phyloP scores from a whole-genome alignment of 495 filamentous ascomycete species.

The Paragyromitra xinjiangensis region DNA sequence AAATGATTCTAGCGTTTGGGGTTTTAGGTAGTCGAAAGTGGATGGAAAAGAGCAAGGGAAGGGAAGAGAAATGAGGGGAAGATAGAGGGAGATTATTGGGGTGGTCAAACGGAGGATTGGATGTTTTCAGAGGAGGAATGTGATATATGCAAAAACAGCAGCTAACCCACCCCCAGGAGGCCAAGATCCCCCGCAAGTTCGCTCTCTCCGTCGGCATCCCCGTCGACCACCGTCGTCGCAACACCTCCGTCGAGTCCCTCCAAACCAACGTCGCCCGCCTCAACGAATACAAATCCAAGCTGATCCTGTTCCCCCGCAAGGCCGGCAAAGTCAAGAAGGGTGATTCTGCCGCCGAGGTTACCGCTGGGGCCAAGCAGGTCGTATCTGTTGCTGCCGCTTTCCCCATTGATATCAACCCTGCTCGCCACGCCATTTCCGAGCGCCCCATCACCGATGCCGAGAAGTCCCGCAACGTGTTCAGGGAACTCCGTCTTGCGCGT shows the following conservation, averaged over 20 bases:
- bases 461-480: slow-evolving; percentile 75
- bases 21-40: not conserved
- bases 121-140: not conserved
- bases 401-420: slow-evolving; percentile 73
- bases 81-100: not conserved
- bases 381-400: slow-evolving; percentile 68
- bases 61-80: not conserved
- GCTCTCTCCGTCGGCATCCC: slow-evolving; percentile 95
- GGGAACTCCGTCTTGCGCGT: slow-evolving; percentile 82
- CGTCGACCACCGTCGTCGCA: slow-evolving; percentile 94
- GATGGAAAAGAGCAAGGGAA: not conserved
- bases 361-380: slow-evolving; percentile 76
- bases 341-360: slow-evolving; percentile 86
- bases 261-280: slow-evolving; percentile 93
- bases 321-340: slow-evolving; percentile 87
- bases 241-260: slow-evolving; percentile 93
- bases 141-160: slow-evolving; percentile 7
- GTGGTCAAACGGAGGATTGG: not conserved
- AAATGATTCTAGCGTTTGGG: slow-evolving; percentile 11
- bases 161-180: slow-evolving; percentile 69
- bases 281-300: slow-evolving; percentile 89
- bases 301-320: slow-evolving; percentile 98
- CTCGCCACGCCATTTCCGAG: slow-evolving; percentile 77
- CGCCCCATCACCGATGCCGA: slow-evolving; percentile 77
- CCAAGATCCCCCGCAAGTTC: slow-evolving; percentile 92